Evolutionary conservation across 2,329 filamentous ascomycete genomes (phyloP).

Genomic region (Ilyonectria destructans): DNA sequence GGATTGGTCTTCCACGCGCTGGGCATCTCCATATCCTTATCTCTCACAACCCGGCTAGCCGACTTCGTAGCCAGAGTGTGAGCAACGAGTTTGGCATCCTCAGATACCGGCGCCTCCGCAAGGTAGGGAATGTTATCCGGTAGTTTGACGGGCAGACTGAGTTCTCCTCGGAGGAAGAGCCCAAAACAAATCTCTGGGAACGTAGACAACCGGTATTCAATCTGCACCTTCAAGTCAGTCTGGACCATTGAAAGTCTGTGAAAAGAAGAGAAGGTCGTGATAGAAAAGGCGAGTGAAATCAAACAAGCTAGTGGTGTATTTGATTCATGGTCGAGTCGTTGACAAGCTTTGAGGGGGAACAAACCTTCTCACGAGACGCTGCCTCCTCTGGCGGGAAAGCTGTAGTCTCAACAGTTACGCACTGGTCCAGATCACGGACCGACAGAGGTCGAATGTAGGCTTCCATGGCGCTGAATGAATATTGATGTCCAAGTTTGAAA

Average conservation of each 20-base stretch:
- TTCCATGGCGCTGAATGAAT: constrained; percentile 33
- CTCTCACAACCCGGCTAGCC: constrained; percentile 36
- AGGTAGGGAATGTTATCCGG: constrained; percentile 33
- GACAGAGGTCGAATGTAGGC: constrained; percentile 46
- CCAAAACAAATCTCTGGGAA: constrained; percentile 51
- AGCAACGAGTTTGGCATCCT: constrained; percentile 43
- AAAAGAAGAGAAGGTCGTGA: not conserved
- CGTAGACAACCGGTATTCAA: constrained; percentile 50
- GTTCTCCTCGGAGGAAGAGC: constrained; percentile 38
- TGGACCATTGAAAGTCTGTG: not conserved
- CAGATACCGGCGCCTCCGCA: constrained; percentile 1
- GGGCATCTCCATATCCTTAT: constrained; percentile 50
- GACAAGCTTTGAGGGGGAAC: not conserved
- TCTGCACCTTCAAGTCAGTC: constrained; percentile 38
- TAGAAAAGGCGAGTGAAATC: not conserved
- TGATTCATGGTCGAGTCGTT: not conserved
- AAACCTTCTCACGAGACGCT: constrained; percentile 50
- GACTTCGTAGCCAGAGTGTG: constrained; percentile 51
- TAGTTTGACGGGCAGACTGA: constrained; percentile 17
- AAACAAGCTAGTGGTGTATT: not conserved
- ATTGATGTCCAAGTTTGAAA: not conserved
- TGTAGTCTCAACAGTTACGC: constrained; percentile 45
- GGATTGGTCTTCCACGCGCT: constrained; percentile 44
- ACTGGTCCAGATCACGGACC: constrained; percentile 46
- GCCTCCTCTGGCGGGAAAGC: constrained; percentile 51